phyloP scores from a whole-genome alignment of 345 rosid species.

The Populus euphratica region DNA sequence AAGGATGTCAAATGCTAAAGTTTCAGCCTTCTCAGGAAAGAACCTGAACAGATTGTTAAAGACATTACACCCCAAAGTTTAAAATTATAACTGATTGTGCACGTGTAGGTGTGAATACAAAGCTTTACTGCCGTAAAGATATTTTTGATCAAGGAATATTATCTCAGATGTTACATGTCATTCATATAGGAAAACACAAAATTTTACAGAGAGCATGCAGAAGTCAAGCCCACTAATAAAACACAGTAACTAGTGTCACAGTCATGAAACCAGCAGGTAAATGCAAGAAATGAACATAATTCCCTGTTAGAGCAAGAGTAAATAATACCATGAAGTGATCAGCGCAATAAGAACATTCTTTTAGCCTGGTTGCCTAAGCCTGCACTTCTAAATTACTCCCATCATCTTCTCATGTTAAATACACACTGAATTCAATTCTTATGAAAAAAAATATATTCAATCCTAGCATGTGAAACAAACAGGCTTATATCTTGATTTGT shows the following conservation, averaged over 20 bases:
- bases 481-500: background rate
- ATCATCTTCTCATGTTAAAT: background rate
- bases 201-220: background rate
- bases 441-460: background rate
- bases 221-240: background rate
- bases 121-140: too few species aligned
- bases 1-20: conserved; percentile 57
- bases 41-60: conserved; percentile 51
- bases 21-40: conserved; percentile 72
- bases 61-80: conserved; percentile 12
- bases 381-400: background rate
- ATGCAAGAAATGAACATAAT: background rate
- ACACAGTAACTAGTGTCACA: background rate
- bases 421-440: background rate
- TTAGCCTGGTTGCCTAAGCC: background rate
- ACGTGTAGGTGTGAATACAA: background rate
- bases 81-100: background rate
- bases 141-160: background rate
- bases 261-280: background rate
- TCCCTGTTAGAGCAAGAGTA: background rate
- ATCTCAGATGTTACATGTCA: background rate
- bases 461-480: background rate
- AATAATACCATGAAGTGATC: background rate
- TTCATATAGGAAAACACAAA: background rate
- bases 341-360: background rate